phyloP scores from a whole-genome alignment of 139 green algal species.

The Chlorella sp. region DNA sequence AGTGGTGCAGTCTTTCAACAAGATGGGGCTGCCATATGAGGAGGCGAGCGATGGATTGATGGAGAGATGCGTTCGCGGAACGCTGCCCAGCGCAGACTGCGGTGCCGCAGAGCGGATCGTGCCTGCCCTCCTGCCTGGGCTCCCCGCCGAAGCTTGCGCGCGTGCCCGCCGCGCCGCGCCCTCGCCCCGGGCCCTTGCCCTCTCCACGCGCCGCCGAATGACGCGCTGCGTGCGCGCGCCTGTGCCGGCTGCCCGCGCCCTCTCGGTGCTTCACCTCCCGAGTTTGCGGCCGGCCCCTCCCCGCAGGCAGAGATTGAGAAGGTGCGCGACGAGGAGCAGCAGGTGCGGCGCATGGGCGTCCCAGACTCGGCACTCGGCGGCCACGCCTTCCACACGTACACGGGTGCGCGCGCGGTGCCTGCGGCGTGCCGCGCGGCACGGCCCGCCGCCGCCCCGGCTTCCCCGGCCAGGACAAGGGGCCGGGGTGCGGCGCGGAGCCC shows the following conservation, averaged over 20 bases:
- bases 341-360: slow-evolving; percentile 75
- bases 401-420: no score
- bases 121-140: no score
- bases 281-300: no score
- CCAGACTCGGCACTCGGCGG: slow-evolving; percentile 62
- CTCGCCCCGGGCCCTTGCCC: no score
- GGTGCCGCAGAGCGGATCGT: no score
- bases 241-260: not conserved
- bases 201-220: no score
- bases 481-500: not conserved
- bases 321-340: slow-evolving; percentile 69
- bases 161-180: no score
- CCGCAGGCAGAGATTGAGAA: slow-evolving; percentile 71
- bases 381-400: slow-evolving; percentile 99
- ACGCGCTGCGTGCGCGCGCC: not conserved
- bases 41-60: slow-evolving; percentile 37
- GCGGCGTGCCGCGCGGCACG: no score
- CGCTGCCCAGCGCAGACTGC: no score
- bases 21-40: slow-evolving; percentile 79
- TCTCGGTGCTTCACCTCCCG: not conserved
- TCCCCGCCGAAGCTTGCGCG: no score
- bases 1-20: slow-evolving; percentile 86
- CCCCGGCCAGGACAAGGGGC: slow-evolving; percentile 60
- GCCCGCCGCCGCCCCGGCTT: no score
- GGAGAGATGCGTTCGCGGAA: no score